Evolutionary conservation across 1,139 yeast genomes (phyloP).

Genomic region (Protomyces macrosporus): DNA sequence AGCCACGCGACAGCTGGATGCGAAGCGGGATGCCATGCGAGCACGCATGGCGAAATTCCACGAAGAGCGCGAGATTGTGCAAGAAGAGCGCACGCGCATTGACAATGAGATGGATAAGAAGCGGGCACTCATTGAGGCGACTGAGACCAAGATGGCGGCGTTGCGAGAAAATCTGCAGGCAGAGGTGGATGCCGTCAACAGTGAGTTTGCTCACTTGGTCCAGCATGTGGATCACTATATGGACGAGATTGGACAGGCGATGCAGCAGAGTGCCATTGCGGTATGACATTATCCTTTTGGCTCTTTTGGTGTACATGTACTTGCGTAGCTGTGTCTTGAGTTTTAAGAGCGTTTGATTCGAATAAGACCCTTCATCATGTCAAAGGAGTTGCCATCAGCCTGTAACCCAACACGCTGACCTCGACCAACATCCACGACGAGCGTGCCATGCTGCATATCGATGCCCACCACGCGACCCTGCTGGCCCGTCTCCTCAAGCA

Average conservation of each 20-base stretch:
- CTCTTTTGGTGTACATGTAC: too few relatives aligned
- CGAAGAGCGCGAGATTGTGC: conserved; percentile 47
- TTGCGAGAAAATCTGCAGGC: conserved; percentile 47
- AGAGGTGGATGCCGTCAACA: conserved; percentile 52
- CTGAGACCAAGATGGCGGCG: conserved; percentile 44
- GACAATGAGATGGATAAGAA: conserved; percentile 51
- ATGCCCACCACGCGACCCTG: conserved; percentile 73
- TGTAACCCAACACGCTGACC: conserved; percentile 61
- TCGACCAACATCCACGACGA: conserved; percentile 60
- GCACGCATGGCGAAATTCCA: conserved; percentile 47
- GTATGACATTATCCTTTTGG: conserved; percentile 3
- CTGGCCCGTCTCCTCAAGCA: conserved; percentile 47
- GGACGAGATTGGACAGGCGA: conserved; percentile 46
- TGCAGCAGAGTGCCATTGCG: conserved; percentile 30
- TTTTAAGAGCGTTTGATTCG: conserved; percentile 38
- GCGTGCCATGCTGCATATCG: conserved; percentile 73
- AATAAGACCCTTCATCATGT: conserved; percentile 87
- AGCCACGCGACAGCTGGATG: conserved; percentile 48
- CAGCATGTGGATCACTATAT: conserved; percentile 50
- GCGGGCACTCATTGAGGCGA: conserved; percentile 47
- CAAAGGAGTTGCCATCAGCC: conserved; percentile 97
- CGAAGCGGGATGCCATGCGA: conserved; percentile 47
- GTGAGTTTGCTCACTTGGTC: conserved; percentile 53
- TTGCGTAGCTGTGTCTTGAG: background rate
- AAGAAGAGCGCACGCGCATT: conserved; percentile 49